Percentiles rank a stretch among this genome's conserved stretches.
Evolutionary conservation across 2,329 filamentous ascomycete species (phyloP).

Genomic region (Fusarium sp.): DNA sequence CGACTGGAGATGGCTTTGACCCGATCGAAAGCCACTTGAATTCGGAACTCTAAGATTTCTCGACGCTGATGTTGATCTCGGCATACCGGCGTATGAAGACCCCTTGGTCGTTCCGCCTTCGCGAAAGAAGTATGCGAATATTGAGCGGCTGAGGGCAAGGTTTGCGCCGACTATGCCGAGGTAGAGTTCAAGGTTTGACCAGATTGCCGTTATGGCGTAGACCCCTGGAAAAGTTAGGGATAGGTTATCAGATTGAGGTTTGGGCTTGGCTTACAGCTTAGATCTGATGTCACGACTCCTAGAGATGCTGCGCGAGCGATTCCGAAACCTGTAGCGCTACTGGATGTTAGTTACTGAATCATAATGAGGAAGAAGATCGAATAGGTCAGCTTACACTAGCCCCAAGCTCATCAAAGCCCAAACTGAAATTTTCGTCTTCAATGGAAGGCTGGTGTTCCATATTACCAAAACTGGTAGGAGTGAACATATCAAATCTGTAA

Average conservation of each 20-base stretch:
- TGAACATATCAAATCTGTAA: slow-evolving; percentile 37
- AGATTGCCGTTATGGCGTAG: slow-evolving; percentile 52
- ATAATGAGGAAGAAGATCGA: fast-evolving
- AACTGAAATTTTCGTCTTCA: slow-evolving; percentile 47
- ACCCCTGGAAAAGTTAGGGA: slow-evolving; percentile 32
- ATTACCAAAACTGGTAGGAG: slow-evolving; percentile 49
- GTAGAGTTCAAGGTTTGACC: slow-evolving; percentile 53
- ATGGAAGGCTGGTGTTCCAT: slow-evolving; percentile 49
- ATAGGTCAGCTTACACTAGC: slow-evolving; percentile 20
- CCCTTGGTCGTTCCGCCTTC: background rate
- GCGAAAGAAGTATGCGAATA: slow-evolving; percentile 33
- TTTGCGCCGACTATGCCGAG: slow-evolving; percentile 54
- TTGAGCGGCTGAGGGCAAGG: slow-evolving; percentile 40
- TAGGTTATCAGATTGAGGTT: fast-evolving
- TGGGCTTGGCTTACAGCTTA: slow-evolving; percentile 30
- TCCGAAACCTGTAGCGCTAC: slow-evolving; percentile 37
- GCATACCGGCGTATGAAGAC: slow-evolving; percentile 13
- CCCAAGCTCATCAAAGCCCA: slow-evolving; percentile 52
- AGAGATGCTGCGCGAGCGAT: slow-evolving; percentile 39
- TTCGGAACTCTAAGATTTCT: slow-evolving; percentile 21
- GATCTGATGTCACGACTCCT: slow-evolving; percentile 32
- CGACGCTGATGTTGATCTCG: slow-evolving; percentile 16
- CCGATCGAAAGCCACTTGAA: slow-evolving; percentile 12
- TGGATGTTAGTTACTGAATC: background rate
- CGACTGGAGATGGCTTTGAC: slow-evolving; percentile 7